These are phyloP conservation scores for Chamaecrista fasciculata DNA, from an alignment of 306 rosid genomes.

Conservation along the genomic window DNA sequence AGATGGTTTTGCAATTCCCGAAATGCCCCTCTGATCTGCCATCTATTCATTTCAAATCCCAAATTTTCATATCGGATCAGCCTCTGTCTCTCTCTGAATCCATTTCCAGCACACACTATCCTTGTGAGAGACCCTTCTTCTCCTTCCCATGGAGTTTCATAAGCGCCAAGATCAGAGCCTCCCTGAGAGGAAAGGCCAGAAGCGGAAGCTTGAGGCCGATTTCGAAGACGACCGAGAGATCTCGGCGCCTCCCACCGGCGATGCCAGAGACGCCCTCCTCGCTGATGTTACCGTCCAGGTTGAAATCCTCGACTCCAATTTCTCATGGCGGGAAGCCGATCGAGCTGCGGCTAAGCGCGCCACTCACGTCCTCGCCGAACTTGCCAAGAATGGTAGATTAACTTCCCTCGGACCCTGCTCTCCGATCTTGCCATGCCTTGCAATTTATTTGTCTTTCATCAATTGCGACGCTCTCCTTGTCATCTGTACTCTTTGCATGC, in stretches of 20 bases:
- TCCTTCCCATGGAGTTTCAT: constrained; percentile 65
- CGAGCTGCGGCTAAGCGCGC: constrained; percentile 92
- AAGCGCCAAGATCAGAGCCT: constrained; percentile 60
- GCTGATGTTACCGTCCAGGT: constrained; percentile 64
- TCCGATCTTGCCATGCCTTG: constrained; percentile 40
- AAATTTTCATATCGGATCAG: constrained; percentile 36
- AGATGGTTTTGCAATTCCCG: not conserved
- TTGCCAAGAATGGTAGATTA: constrained; percentile 82
- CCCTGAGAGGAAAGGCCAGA: constrained; percentile 89
- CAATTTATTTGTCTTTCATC: constrained; percentile 17
- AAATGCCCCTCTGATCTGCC: constrained; percentile 44
- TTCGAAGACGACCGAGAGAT: constrained; percentile 59
- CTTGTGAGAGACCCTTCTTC: constrained; percentile 34
- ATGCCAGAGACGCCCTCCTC: constrained; percentile 59
- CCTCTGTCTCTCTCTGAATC: constrained; percentile 24
- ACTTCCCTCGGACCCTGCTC: constrained; percentile 4
- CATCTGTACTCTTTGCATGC: constrained; percentile 8
- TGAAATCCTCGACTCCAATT: constrained; percentile 59
- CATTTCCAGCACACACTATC: constrained; percentile 27
- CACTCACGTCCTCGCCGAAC: constrained; percentile 96
- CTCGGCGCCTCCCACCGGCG: constrained; percentile 69
- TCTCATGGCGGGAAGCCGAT: constrained; percentile 82
- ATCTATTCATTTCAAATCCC: constrained; percentile 44
- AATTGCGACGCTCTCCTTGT: constrained; percentile 21
- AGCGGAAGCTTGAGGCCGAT: constrained; percentile 86